These are phyloP conservation scores for Phytophthora melonis DNA, from an alignment of 352 stramenopile genomes.

Conservation along the genomic window DNA sequence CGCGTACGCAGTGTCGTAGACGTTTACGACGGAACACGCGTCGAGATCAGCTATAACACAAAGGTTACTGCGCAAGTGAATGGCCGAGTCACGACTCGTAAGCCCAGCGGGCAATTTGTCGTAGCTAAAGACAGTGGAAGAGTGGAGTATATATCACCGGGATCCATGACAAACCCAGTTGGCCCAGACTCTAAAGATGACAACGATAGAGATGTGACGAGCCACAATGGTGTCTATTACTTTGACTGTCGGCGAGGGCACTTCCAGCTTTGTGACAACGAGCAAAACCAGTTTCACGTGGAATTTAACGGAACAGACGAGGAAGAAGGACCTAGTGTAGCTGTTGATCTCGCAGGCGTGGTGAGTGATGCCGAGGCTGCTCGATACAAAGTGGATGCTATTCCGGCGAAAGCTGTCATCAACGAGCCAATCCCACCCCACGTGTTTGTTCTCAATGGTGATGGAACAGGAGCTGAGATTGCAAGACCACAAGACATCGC, in stretches of 20 bases:
- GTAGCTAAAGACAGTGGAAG: conserved; percentile 78
- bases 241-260: conserved; percentile 64
- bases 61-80: conserved; percentile 82
- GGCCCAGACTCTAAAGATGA: conserved; percentile 46
- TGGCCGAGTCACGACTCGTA: conserved; percentile 60
- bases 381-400: conserved; percentile 60
- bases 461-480: conserved; percentile 73
- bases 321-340: conserved; percentile 32
- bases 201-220: conserved; percentile 67
- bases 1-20: conserved; percentile 63
- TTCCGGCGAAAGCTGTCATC: conserved; percentile 69
- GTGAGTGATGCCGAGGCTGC: conserved; percentile 58
- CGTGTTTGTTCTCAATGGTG: conserved; percentile 76
- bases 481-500: conserved; percentile 59
- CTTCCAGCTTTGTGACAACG: conserved; percentile 73
- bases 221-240: conserved; percentile 76
- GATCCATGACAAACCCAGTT: background rate
- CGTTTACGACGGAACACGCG: conserved; percentile 61
- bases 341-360: conserved; percentile 68
- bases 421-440: conserved; percentile 82
- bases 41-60: conserved; percentile 81
- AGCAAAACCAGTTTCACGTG: conserved; percentile 75
- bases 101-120: conserved; percentile 54
- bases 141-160: conserved; percentile 58
- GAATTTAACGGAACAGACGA: conserved; percentile 46